Percentiles rank a stretch among this genome's conserved stretches.
Conservation (phyloP, 2,329 filamentous ascomycete genomes). For the Penicillium olsonii region DNA sequence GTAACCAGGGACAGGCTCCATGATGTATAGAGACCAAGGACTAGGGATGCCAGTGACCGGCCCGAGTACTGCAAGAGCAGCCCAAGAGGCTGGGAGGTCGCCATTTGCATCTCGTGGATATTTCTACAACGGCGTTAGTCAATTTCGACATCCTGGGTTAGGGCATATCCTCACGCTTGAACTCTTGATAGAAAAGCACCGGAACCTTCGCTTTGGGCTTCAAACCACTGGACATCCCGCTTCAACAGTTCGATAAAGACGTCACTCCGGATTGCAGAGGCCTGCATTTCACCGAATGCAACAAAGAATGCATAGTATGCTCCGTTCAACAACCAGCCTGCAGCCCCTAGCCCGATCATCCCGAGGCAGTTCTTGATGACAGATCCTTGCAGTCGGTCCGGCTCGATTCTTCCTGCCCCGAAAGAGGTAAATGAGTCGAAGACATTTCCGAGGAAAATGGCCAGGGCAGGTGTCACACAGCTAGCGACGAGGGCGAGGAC, state of each 20-base stretch:
- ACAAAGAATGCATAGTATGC: constrained; percentile 72
- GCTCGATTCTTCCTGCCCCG: constrained; percentile 56
- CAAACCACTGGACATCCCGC: constrained; percentile 81
- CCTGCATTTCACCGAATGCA: constrained; percentile 78
- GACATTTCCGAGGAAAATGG: constrained; percentile 71
- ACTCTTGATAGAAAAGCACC: constrained; percentile 70
- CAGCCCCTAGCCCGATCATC: constrained; percentile 63
- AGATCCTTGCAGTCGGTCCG: constrained; percentile 54
- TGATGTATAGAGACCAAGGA: constrained; percentile 73
- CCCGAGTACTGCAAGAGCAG: constrained; percentile 65
- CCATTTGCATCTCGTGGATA: constrained; percentile 76
- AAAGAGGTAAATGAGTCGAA: constrained; percentile 72
- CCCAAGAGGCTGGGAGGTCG: constrained; percentile 77
- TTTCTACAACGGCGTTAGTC: constrained; percentile 63
- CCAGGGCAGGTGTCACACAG: constrained; percentile 63
- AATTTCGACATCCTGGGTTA: background rate
- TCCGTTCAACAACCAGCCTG: constrained; percentile 67
- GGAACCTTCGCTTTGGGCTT: constrained; percentile 69
- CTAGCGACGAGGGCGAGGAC: constrained; percentile 61
- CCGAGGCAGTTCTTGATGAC: constrained; percentile 64
- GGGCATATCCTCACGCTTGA: constrained; percentile 64
- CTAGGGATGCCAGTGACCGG: constrained; percentile 66
- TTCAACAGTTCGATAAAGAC: constrained; percentile 70
- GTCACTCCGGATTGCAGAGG: constrained; percentile 61
- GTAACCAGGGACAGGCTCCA: constrained; percentile 84